phyloP scores from a whole-genome alignment of 23 red algal genomes.

The Gracilaria caudata region DNA sequence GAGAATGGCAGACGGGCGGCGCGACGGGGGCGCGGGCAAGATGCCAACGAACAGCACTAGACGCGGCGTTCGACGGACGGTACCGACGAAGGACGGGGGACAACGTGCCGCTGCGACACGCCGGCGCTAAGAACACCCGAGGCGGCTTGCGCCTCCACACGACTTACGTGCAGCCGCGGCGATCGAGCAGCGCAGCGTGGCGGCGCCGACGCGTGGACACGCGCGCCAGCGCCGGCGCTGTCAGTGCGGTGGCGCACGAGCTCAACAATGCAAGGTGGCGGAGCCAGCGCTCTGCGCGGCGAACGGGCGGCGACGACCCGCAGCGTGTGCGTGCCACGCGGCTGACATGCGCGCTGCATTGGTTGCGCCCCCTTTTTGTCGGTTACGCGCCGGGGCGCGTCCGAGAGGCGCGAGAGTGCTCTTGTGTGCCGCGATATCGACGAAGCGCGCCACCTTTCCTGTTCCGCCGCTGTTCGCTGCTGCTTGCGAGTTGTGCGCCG shows the following conservation, averaged over 20 bases:
- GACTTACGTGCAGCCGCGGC: neutral
- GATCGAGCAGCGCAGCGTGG: neutral
- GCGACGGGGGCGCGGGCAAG: too few relatives aligned
- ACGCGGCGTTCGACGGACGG: too few relatives aligned
- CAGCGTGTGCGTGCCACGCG: conserved; percentile 9
- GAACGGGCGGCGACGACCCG: neutral
- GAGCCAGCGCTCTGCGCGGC: neutral
- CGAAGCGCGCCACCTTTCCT: too few relatives aligned
- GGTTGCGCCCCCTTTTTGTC: neutral
- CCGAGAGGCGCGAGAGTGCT: too few relatives aligned
- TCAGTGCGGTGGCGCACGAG: neutral
- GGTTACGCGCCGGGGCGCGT: conserved; percentile 28
- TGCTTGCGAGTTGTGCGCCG: too few relatives aligned
- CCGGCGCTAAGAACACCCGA: neutral
- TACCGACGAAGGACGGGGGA: neutral
- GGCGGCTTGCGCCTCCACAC: neutral
- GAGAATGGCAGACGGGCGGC: too few relatives aligned
- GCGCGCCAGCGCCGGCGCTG: neutral
- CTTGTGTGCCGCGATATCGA: too few relatives aligned
- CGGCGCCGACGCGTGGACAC: neutral
- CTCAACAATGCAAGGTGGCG: too few relatives aligned
- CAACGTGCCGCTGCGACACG: neutral
- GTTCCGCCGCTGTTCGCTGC: too few relatives aligned
- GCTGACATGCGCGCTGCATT: conserved; percentile 29
- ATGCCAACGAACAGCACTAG: too few relatives aligned